A percentile compares a stretch with the other conserved stretches of the same genome.
phyloP scores from a whole-genome alignment of 1,139 yeast genomes.

The Sugiyamaella pinicola region DNA sequence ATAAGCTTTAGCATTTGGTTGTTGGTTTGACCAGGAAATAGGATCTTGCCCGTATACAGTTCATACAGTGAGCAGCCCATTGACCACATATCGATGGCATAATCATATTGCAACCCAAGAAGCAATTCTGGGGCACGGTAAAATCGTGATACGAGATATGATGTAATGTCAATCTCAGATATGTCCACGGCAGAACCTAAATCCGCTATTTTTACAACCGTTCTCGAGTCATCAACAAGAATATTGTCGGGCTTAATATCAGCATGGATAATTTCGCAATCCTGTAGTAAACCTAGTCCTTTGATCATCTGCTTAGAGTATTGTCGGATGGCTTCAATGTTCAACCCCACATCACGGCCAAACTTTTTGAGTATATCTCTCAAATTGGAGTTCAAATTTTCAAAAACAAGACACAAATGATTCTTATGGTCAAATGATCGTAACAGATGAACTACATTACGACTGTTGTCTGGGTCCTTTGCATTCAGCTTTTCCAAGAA shows the following conservation, averaged over 20 bases:
- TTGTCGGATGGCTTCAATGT: constrained; percentile 71
- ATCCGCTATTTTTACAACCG: constrained; percentile 83
- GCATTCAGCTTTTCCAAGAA: constrained; percentile 69
- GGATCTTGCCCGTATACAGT: constrained; percentile 75
- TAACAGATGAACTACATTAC: constrained; percentile 71
- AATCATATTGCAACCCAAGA: constrained; percentile 80
- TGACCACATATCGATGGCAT: constrained; percentile 85
- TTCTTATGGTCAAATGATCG: constrained; percentile 83
- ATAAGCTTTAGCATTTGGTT: constrained; percentile 42
- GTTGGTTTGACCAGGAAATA: constrained; percentile 70
- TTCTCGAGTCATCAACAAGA: constrained; percentile 73
- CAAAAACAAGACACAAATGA: constrained; percentile 87
- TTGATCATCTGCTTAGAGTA: constrained; percentile 76
- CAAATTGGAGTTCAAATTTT: constrained; percentile 70
- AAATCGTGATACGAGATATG: constrained; percentile 83
- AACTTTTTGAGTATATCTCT: constrained; percentile 82
- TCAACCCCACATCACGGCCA: constrained; percentile 68
- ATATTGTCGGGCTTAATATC: constrained; percentile 91
- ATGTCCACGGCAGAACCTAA: constrained; percentile 83
- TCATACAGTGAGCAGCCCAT: constrained; percentile 92
- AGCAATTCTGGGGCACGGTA: constrained; percentile 93
- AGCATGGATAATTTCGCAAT: constrained; percentile 78
- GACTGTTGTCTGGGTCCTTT: constrained; percentile 64
- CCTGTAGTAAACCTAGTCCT: constrained; percentile 77
- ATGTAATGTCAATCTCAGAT: constrained; percentile 73